Conservation (phyloP, 164 flowering plant genomes). For the Saururus chinensis region DNA sequence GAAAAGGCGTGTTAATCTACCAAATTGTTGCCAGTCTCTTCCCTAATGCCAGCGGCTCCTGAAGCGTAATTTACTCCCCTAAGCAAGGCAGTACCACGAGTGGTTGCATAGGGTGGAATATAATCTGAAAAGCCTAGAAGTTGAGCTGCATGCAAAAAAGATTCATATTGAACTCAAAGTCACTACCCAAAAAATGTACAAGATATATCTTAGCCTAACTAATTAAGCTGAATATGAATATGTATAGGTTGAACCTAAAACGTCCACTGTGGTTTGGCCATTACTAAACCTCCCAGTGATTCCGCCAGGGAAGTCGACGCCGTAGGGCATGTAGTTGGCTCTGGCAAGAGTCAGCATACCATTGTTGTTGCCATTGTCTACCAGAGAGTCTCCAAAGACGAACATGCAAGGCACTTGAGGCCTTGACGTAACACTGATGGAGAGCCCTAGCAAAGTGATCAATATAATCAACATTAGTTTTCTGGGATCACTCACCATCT, state of each 20-base stretch:
- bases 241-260: slow-evolving; percentile 28
- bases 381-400: slow-evolving; percentile 84
- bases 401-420: slow-evolving; percentile 61
- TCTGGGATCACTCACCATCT: background rate
- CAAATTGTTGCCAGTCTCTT: slow-evolving; percentile 75
- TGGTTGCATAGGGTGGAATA: slow-evolving; percentile 51
- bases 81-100: slow-evolving; percentile 32
- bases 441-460: background rate
- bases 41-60: slow-evolving; percentile 78
- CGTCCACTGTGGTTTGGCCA: slow-evolving; percentile 67
- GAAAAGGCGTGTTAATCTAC: slow-evolving; percentile 22
- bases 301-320: slow-evolving; percentile 66
- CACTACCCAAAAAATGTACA: too few relatives aligned
- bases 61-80: slow-evolving; percentile 78
- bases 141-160: slow-evolving; percentile 69
- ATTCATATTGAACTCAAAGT: too few relatives aligned
- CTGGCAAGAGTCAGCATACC: slow-evolving; percentile 51
- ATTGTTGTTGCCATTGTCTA: slow-evolving; percentile 91
- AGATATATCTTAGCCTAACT: too few relatives aligned
- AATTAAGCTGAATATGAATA: too few relatives aligned
- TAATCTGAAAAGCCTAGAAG: slow-evolving; percentile 55
- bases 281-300: slow-evolving; percentile 76
- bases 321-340: slow-evolving; percentile 85
- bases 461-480: background rate
- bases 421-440: slow-evolving; percentile 4